These are phyloP conservation scores for Mycena leptocephala DNA, from an alignment of 768 basidiomycete species.

Conservation along the genomic window DNA sequence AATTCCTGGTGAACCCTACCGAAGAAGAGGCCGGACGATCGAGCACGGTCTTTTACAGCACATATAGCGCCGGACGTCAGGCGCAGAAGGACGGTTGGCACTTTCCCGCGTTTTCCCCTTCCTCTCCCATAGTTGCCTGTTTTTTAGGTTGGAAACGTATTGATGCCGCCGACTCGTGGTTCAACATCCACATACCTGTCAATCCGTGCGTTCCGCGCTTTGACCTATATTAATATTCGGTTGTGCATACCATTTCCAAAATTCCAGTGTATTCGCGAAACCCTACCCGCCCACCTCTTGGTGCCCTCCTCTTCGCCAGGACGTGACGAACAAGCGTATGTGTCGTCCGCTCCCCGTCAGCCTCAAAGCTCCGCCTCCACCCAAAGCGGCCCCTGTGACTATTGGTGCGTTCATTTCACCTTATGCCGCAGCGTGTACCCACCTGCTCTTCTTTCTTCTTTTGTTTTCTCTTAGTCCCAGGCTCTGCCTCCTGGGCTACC, in stretches of 20 bases:
- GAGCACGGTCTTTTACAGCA: constrained; percentile 60
- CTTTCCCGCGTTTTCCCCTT: background rate
- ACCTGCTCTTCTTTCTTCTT: background rate
- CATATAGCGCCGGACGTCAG: constrained; percentile 58
- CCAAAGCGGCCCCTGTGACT: constrained; percentile 36
- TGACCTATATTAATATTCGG: too few species aligned
- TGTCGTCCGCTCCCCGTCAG: constrained; percentile 61
- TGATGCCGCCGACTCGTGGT: constrained; percentile 59
- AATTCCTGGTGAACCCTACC: constrained; percentile 59
- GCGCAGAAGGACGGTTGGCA: constrained; percentile 67
- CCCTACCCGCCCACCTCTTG: constrained; percentile 61
- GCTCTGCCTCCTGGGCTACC: constrained; percentile 54
- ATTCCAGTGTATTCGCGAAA: constrained; percentile 47
- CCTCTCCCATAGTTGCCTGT: too few species aligned
- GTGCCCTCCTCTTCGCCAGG: constrained; percentile 60
- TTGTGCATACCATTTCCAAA: too few species aligned
- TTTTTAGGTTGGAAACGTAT: constrained; percentile 68
- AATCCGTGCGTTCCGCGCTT: constrained; percentile 46
- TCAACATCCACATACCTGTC: constrained; percentile 54
- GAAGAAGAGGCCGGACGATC: constrained; percentile 54
- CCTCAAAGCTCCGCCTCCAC: constrained; percentile 50
- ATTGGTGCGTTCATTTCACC: constrained; percentile 38
- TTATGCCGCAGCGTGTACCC: too few species aligned
- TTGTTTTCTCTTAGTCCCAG: constrained; percentile 49
- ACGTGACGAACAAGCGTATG: constrained; percentile 60